phyloP scores from a whole-genome alignment of 106 monocot genomes.

The Phalaenopsis equestris region DNA sequence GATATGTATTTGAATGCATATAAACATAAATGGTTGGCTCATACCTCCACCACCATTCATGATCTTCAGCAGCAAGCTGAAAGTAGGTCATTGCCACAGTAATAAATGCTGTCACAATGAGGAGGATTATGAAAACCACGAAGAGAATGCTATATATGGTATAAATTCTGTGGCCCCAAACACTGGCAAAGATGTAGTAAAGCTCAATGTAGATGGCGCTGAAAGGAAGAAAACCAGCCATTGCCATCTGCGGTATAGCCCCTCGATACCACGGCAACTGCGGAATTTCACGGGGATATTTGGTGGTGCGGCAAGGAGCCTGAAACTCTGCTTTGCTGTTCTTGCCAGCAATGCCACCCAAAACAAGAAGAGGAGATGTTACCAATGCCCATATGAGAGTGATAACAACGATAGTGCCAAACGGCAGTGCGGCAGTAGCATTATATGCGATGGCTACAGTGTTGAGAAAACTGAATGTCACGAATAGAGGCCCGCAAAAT shows the following conservation, averaged over 20 bases:
- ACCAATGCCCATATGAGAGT: constrained; percentile 53
- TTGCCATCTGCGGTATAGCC: constrained; percentile 44
- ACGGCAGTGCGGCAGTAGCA: constrained; percentile 62
- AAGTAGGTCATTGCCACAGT: constrained; percentile 71
- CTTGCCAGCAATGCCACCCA: constrained; percentile 67
- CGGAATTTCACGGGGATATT: constrained; percentile 58
- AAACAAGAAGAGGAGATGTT: constrained; percentile 52
- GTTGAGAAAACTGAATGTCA: constrained; percentile 63
- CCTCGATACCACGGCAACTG: constrained; percentile 53
- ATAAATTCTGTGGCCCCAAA: constrained; percentile 71
- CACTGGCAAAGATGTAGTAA: constrained; percentile 68
- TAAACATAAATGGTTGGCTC: too few relatives aligned
- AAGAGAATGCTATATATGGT: constrained; percentile 64
- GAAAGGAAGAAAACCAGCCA: constrained; percentile 66
- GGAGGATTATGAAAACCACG: constrained; percentile 63
- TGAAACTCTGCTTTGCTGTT: constrained; percentile 50
- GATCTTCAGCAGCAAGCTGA: constrained; percentile 48
- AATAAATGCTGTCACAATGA: constrained; percentile 62
- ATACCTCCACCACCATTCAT: constrained; percentile 34
- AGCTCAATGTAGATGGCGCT: constrained; percentile 62
- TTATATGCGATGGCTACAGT: constrained; percentile 52
- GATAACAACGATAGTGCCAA: constrained; percentile 59
- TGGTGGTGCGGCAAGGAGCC: constrained; percentile 65
- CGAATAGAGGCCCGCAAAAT: constrained; percentile 56
- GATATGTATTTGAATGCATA: too few relatives aligned